Percentiles rank a stretch among this genome's conserved stretches.
Evolutionary conservation across 2,329 filamentous ascomycete species (phyloP).

Genomic region (Akanthomyces uredinophilus): DNA sequence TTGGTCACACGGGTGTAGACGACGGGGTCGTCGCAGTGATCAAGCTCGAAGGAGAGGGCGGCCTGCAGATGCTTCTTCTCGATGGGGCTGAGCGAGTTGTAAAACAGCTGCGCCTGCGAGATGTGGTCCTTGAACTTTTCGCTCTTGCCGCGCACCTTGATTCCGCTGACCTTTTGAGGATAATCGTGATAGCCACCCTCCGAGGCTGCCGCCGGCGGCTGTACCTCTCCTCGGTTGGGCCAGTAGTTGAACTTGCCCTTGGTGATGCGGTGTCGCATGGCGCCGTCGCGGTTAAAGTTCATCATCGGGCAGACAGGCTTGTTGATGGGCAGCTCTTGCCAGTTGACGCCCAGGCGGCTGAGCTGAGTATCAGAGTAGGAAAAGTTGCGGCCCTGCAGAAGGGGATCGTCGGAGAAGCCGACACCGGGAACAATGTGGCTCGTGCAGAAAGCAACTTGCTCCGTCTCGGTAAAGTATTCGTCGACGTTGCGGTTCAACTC

Average conservation of each 20-base stretch:
- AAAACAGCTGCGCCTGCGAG: constrained; percentile 77
- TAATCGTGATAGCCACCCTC: constrained; percentile 68
- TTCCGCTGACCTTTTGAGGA: constrained; percentile 56
- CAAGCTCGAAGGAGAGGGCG: constrained; percentile 69
- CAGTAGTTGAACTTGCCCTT: constrained; percentile 63
- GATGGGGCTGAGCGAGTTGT: constrained; percentile 64
- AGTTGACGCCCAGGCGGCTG: constrained; percentile 66
- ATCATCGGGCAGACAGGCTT: constrained; percentile 68
- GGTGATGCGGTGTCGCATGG: constrained; percentile 65
- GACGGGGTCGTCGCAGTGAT: constrained; percentile 74
- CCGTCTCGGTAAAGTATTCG: constrained; percentile 76
- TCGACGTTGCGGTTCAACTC: constrained; percentile 76
- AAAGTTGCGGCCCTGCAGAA: constrained; percentile 68
- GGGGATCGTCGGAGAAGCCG: constrained; percentile 70
- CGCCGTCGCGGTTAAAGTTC: constrained; percentile 72
- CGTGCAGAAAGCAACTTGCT: constrained; percentile 80
- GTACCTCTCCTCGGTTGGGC: constrained; percentile 55
- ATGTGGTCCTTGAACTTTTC: constrained; percentile 74
- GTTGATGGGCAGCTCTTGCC: constrained; percentile 73
- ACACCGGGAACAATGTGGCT: constrained; percentile 74
- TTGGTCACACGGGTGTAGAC: constrained; percentile 68
- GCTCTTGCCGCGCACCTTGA: constrained; percentile 64
- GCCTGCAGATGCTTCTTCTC: constrained; percentile 70
- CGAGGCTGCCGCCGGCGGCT: constrained; percentile 57
- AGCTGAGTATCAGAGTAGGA: constrained; percentile 65